Base-by-base conservation (phyloP, 495 filamentous ascomycete genomes). In the Penicillium coprophilum region DNA sequence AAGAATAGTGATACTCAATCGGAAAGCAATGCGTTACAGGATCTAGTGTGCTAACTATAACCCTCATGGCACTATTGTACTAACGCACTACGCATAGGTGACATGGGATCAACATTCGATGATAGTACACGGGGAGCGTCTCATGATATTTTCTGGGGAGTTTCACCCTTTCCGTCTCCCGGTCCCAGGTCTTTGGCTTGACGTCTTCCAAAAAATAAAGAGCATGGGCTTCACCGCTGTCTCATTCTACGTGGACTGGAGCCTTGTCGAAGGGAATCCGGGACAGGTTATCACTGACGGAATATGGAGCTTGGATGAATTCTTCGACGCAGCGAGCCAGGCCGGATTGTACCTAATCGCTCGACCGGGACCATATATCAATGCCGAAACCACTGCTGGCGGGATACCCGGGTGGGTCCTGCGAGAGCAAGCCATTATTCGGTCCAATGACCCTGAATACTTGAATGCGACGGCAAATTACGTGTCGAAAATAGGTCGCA, bases 151-250 rank as follows among this genome's bases (percentile, higher is more conserved):
- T 61, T 81, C 78, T 43, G 87, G 84, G 17, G 87, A 91, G 68
- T 79, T 88, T 43, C 87, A 89, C 60, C 86, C 85, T 4, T 88
- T 81, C 64, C 68, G 79, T 27, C 78, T 91, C 7, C 88, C 88
- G 1, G 86, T 89, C 4, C 80, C 85, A 0, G 76, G 77, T 28
- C 76, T 90, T 4, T 89, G 82, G 79, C 76, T 86, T 23, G 88
- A 91, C 61, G 71, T 90, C n/a, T 85, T 92, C 59, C 82, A 90
- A 63, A 91, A 92, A 65, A 80, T 88, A 58, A 87, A 82, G 62
- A 82, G 84, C n/a, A 68, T 89, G 5, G 88, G 88, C 1, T 88
- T 86, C 62, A 87, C 82, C 40, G 73, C 77, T 4, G 84, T 88
- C 12, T 87, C 82, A 0, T 88, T 90, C 67, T 89, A 89, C 61